These are phyloP conservation scores for Mimosa pudica DNA, from an alignment of 306 rosid genomes.

Conservation along the genomic window DNA sequence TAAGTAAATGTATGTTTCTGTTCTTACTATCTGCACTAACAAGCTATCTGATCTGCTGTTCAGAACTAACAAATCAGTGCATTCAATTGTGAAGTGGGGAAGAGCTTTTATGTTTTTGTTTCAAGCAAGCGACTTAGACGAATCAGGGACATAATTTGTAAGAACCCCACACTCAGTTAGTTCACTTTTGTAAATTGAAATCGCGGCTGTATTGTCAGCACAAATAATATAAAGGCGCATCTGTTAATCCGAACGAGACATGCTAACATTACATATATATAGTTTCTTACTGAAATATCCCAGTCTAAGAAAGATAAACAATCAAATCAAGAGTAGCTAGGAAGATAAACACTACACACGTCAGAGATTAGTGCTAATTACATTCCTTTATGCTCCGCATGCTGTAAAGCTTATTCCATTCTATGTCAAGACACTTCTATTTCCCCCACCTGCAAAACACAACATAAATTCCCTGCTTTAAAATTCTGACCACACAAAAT, in stretches of 20 bases:
- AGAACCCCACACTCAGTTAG: not conserved
- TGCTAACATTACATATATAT: not conserved
- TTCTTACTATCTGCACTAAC: not conserved
- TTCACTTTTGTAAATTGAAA: not conserved
- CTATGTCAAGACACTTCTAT: too few species aligned
- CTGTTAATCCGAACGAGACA: not conserved
- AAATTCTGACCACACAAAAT: not conserved
- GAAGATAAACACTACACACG: not conserved
- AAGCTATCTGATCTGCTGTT: too few species aligned
- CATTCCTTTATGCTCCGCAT: not conserved
- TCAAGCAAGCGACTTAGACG: not conserved
- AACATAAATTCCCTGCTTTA: not conserved
- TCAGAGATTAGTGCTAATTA: not conserved
- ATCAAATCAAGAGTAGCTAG: slow-evolving; percentile 1
- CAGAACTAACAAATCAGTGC: not conserved
- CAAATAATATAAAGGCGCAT: not conserved
- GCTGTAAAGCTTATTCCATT: not conserved
- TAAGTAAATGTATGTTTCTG: not conserved
- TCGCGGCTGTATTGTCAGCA: too few species aligned
- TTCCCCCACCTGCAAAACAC: not conserved
- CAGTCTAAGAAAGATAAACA: not conserved
- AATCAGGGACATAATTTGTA: not conserved
- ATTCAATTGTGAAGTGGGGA: not conserved
- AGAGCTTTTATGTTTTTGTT: too few species aligned
- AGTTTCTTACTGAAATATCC: not conserved